phyloP scores from a whole-genome alignment of 2,329 filamentous ascomycete species.

The Alternaria triticina region DNA sequence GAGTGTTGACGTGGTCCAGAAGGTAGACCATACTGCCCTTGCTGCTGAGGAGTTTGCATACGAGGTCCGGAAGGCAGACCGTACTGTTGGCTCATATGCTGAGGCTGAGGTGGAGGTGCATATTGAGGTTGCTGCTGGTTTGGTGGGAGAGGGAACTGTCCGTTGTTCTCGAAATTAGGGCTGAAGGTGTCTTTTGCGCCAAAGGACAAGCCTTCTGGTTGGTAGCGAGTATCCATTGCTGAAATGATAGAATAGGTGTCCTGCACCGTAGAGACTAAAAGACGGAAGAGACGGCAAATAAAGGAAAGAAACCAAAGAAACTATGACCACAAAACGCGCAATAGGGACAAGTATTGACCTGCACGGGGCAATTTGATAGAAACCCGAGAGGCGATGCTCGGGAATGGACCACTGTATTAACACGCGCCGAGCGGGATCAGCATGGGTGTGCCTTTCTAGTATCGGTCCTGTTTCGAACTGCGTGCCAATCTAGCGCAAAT shows the following conservation, averaged over 20 bases:
- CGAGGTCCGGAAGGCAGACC: slow-evolving; percentile 21
- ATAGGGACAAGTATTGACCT: slow-evolving; percentile 23
- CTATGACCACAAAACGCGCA: slow-evolving; percentile 18
- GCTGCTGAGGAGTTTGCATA: slow-evolving; percentile 19
- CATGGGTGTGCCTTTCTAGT: slow-evolving; percentile 22
- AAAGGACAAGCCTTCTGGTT: slow-evolving; percentile 34
- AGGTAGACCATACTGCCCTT: slow-evolving; percentile 21
- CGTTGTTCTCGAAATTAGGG: slow-evolving; percentile 24
- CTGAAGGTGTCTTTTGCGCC: slow-evolving; percentile 30
- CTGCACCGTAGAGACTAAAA: slow-evolving; percentile 36
- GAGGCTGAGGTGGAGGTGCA: slow-evolving; percentile 14
- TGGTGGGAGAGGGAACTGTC: slow-evolving; percentile 21
- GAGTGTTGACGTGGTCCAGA: slow-evolving; percentile 9
- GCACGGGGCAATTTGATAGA: slow-evolving; percentile 32
- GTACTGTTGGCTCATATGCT: slow-evolving; percentile 9
- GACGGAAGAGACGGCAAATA: slow-evolving; percentile 24
- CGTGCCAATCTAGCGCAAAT: slow-evolving; percentile 28
- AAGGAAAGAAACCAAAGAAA: slow-evolving; percentile 10
- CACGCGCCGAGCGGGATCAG: slow-evolving; percentile 24
- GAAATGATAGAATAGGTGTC: slow-evolving; percentile 33
- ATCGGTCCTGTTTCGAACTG: slow-evolving; percentile 38
- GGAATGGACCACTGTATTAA: slow-evolving; percentile 33
- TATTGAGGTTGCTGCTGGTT: slow-evolving; percentile 20
- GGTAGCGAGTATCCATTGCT: slow-evolving; percentile 41
- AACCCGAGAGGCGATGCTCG: slow-evolving; percentile 21